These are phyloP conservation scores for Neofusicoccum parvum DNA, from an alignment of 2,329 filamentous ascomycete species.

Conservation along the genomic window DNA sequence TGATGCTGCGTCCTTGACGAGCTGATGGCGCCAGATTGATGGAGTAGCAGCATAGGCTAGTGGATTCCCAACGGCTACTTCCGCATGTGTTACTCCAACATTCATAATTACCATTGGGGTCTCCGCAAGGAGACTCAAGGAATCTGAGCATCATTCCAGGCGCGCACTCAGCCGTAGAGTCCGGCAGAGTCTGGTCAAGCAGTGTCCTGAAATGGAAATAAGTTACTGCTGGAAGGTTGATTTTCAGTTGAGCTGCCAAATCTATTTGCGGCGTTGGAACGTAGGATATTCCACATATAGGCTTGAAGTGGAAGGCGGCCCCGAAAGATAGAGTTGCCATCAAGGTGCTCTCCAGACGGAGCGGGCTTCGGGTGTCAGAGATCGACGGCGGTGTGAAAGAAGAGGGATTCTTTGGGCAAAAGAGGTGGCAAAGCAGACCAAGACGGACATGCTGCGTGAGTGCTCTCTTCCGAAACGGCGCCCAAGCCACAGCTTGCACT, in stretches of 20 bases:
- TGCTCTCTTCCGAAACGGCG: not conserved
- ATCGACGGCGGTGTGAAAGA: not conserved
- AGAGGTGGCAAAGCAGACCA: not conserved
- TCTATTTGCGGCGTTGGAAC: not conserved
- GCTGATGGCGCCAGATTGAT: not conserved
- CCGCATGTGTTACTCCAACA: not conserved
- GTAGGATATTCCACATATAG: not conserved
- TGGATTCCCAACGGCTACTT: not conserved
- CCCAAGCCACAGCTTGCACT: not conserved
- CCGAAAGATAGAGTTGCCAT: not conserved
- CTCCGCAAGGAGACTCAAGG: conserved; percentile 1
- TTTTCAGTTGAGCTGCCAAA: not conserved
- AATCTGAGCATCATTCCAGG: not conserved
- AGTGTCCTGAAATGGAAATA: no score
- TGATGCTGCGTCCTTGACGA: not conserved
- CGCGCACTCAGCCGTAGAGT: not conserved
- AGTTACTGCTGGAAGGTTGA: not conserved
- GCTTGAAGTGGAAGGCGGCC: not conserved
- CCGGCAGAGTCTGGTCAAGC: not conserved
- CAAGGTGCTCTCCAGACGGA: not conserved
- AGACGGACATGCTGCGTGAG: not conserved
- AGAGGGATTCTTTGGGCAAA: not conserved
- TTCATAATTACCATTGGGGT: not conserved
- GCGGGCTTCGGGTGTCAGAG: not conserved
- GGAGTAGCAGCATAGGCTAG: not conserved